These are phyloP conservation scores for Podospora pseudopauciseta DNA, from an alignment of 495 filamentous ascomycete species.

Conservation along the genomic window DNA sequence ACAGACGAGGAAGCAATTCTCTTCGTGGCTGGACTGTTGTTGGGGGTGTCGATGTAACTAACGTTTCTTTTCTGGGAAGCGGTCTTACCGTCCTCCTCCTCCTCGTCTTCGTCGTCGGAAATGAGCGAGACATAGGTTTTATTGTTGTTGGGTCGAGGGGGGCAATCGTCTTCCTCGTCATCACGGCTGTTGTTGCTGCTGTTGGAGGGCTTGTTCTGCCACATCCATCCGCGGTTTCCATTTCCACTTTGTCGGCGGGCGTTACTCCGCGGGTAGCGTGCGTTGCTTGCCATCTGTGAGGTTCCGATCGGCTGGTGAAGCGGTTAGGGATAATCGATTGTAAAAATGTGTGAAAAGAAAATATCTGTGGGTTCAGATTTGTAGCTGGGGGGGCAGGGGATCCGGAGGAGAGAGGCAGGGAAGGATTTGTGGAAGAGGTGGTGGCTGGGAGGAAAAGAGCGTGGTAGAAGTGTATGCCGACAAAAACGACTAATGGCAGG, in stretches of 20 bases:
- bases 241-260: too few species aligned
- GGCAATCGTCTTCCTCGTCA: not conserved
- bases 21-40: not conserved
- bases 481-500: not conserved
- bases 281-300: not conserved
- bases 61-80: not conserved
- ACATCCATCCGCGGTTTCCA: not conserved
- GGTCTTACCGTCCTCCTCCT: not conserved
- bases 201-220: not conserved
- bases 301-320: not conserved
- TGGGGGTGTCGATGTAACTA: not conserved
- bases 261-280: not conserved
- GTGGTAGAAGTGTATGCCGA: too few species aligned
- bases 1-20: not conserved
- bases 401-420: not conserved
- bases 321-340: not conserved
- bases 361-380: not conserved
- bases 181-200: not conserved
- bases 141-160: not conserved
- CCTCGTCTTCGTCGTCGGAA: not conserved
- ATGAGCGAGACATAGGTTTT: not conserved
- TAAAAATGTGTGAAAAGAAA: not conserved
- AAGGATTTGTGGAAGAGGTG: not conserved
- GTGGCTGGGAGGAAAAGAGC: not conserved
- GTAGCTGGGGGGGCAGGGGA: not conserved